Conservation (phyloP, 129 eudicot genomes). For the Cynara cardunculus region DNA sequence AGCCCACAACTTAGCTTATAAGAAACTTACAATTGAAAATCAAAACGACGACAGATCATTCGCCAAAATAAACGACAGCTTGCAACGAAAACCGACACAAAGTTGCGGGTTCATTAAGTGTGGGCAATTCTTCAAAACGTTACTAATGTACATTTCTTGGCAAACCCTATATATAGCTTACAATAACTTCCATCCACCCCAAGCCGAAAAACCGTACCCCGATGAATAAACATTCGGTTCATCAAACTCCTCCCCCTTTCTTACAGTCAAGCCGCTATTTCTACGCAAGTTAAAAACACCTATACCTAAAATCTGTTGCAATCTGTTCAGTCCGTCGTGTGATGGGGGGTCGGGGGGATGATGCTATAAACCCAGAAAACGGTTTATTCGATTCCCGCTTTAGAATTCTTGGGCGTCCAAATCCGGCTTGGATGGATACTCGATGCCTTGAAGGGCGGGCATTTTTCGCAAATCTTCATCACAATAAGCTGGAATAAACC, state of each 20-base stretch:
- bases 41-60: background rate
- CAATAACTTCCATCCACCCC: constrained; percentile 13
- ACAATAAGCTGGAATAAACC: constrained; percentile 83
- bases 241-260: background rate
- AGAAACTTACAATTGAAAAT: background rate
- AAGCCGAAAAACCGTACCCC: constrained; percentile 16
- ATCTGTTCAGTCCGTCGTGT: constrained; percentile 15
- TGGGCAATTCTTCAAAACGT: constrained; percentile 14
- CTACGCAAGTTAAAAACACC: constrained; percentile 20
- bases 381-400: background rate
- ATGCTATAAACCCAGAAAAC: constrained; percentile 11
- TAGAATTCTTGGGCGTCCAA: constrained; percentile 80
- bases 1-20: background rate
- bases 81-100: constrained; percentile 22
- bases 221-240: constrained; percentile 2
- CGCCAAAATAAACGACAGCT: background rate
- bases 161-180: constrained; percentile 24
- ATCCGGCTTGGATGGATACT: constrained; percentile 94
- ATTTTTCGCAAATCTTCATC: constrained; percentile 86
- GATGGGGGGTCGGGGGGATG: background rate
- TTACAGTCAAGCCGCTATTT: constrained; percentile 13
- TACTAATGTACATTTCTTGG: constrained; percentile 41
- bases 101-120: constrained; percentile 15
- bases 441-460: constrained; percentile 93
- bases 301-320: constrained; percentile 21